Evolutionary conservation across 2,329 filamentous ascomycete species (phyloP), one percentile per base, ranked within the genome.

Genomic region (Aspergillus novoparasiticus): DNA sequence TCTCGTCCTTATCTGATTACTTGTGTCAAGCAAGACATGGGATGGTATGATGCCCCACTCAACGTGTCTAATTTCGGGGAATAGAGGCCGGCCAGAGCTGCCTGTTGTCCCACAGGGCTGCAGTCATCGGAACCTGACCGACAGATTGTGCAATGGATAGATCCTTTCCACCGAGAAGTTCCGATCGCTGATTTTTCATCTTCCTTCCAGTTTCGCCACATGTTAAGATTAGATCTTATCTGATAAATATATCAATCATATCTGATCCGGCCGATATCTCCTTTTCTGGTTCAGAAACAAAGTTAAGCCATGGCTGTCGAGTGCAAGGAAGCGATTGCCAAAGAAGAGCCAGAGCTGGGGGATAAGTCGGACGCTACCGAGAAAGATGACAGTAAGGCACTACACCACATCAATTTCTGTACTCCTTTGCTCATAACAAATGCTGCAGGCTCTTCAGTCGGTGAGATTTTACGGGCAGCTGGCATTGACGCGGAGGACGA

Each of bases 401-500:
- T 12, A 14, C 19, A 6, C 30, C 8, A 2, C 10, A 39, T 28
- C 1, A 19, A 11, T 12, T 4, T 21, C 3, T 23, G 43, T 11
- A 8, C 21, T 16, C 1, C 16, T 30, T 30, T 10, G 39, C 50
- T 26, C 41, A 39, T 36, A 10, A 11, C 45, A 28, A 34, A 4
- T 16, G 14, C 16, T 1, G 1, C 30, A 55, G 30, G 12, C 23
- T 39, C 36, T 43, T 60, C 26, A 3, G 21, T 54, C 2, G n/a
- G 28, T 0, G 66, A 72, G 36, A 53, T 72, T 34, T 57, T 73
- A 32, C 65, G 62, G 16, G 70, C 77, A 68, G 60, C 79, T 78
- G 23, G 83, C 76, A 67, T 84, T 79, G 36, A 84, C 79, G 59
- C 83, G 82, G 63, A 85, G 76, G 65, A 86, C 76, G 67, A 85